Conservation (phyloP, 345 rosid species). For the Rhizophora apiculata region DNA sequence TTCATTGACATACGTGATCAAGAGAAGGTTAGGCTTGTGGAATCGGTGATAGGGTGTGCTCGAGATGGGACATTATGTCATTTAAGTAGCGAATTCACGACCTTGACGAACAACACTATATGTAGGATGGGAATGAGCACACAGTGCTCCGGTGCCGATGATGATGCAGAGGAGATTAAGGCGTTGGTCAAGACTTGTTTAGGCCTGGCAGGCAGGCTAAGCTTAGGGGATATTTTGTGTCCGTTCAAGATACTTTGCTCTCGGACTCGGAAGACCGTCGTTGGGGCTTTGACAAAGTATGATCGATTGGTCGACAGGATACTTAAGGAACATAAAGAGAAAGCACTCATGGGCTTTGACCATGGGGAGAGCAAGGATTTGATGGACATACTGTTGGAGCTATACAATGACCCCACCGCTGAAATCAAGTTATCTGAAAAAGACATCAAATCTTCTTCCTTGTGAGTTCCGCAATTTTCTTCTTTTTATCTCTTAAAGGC, state of each 20-base stretch:
- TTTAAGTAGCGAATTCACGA: constrained; percentile 27
- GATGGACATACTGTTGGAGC: constrained; percentile 41
- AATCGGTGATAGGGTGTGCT: constrained; percentile 40
- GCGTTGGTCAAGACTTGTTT: constrained; percentile 37
- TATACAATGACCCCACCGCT: constrained; percentile 23
- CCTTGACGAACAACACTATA: constrained; percentile 36
- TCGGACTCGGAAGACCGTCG: constrained; percentile 51
- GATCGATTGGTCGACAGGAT: constrained; percentile 48
- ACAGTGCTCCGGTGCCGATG: constrained; percentile 25
- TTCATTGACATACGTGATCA: constrained; percentile 39
- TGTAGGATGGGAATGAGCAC: constrained; percentile 46
- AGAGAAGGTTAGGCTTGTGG: constrained; percentile 51
- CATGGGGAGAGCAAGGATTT: constrained; percentile 24
- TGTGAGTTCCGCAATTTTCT: constrained; percentile 11
- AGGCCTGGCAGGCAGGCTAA: constrained; percentile 45
- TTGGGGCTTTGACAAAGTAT: constrained; percentile 38
- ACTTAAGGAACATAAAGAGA: constrained; percentile 48
- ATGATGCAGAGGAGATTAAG: constrained; percentile 31
- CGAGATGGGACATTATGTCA: constrained; percentile 37
- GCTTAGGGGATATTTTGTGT: constrained; percentile 42
- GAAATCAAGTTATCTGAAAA: constrained; percentile 30
- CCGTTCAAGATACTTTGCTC: constrained; percentile 46
- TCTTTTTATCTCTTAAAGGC: not conserved
- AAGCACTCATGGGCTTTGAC: not conserved
- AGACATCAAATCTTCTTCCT: constrained; percentile 37